phyloP scores from a whole-genome alignment of 169 alveolate genomes.

The Blepharisma undulans region DNA sequence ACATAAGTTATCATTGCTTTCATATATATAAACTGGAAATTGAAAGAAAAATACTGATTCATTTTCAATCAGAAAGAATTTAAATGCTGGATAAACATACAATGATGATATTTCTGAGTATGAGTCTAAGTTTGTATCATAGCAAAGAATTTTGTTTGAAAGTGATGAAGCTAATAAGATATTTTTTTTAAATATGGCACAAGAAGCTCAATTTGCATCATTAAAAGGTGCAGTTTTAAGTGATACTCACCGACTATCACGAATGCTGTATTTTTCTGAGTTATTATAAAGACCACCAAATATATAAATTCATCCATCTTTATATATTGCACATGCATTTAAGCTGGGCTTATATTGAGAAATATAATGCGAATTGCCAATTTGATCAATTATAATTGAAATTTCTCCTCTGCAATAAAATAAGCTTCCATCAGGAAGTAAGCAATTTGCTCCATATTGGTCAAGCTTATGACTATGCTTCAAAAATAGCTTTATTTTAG shows the following conservation, averaged over 20 bases:
- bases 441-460: background rate
- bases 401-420: background rate
- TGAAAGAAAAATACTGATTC: background rate
- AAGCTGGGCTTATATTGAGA: background rate
- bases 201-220: background rate
- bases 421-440: background rate
- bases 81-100: background rate
- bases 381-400: background rate
- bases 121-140: background rate
- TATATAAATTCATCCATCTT: background rate
- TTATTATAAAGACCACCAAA: background rate
- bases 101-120: background rate
- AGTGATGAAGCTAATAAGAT: background rate
- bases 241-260: background rate
- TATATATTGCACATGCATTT: background rate
- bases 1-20: background rate
- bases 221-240: background rate
- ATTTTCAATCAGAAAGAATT: no score
- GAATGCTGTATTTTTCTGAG: background rate
- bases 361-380: background rate
- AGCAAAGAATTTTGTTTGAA: background rate
- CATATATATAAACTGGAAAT: background rate
- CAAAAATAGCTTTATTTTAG: background rate
- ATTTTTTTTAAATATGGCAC: background rate
- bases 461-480: background rate